A percentile compares a stretch with the other conserved stretches of the same genome.
These are phyloP conservation scores for Umbelopsis sp. DNA, from an alignment of 192 early-diverging fungal species.

Conservation along the genomic window DNA sequence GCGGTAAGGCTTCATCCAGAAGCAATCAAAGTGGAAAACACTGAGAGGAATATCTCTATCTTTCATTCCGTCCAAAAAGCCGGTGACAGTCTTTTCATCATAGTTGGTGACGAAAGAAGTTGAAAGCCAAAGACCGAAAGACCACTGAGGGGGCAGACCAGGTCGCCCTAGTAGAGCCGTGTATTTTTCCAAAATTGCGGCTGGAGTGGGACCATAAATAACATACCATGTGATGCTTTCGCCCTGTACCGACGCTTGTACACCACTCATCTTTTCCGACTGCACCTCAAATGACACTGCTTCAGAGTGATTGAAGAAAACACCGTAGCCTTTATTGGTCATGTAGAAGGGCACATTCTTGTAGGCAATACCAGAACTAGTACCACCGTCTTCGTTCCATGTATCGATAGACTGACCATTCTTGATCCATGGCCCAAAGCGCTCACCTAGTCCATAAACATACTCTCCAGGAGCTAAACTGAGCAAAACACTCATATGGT, in stretches of 20 bases:
- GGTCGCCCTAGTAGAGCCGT: slow-evolving; percentile 4
- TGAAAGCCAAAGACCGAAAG: slow-evolving; percentile 19
- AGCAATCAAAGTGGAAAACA: slow-evolving; percentile 30
- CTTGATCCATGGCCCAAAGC: slow-evolving; percentile 10
- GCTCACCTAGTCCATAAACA: slow-evolving; percentile 20
- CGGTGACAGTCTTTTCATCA: slow-evolving; percentile 28
- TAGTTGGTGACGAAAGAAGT: slow-evolving; percentile 19
- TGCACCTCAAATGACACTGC: slow-evolving; percentile 11
- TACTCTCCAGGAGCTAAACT: slow-evolving; percentile 16
- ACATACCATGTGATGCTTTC: slow-evolving; percentile 14
- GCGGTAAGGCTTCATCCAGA: slow-evolving; percentile 24
- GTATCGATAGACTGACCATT: slow-evolving; percentile 18
- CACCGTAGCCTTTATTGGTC: slow-evolving; percentile 21
- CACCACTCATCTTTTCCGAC: slow-evolving; percentile 4
- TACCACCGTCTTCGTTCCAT: slow-evolving; percentile 24
- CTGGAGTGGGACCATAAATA: slow-evolving; percentile 14
- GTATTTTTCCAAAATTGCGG: slow-evolving; percentile 13
- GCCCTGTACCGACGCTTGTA: slow-evolving; percentile 3
- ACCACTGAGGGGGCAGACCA: slow-evolving; percentile 15
- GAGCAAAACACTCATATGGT: slow-evolving; percentile 16
- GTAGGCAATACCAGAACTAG: slow-evolving; percentile 11
- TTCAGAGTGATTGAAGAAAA: slow-evolving; percentile 17
- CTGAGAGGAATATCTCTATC: slow-evolving; percentile 23
- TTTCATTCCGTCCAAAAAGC: slow-evolving; percentile 19
- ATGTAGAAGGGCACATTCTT: slow-evolving; percentile 24